Percentiles rank a stretch among this genome's conserved stretches.
Evolutionary conservation across 1,284 basidiomycete genomes (phyloP).

Genomic region (Grifola frondosa): DNA sequence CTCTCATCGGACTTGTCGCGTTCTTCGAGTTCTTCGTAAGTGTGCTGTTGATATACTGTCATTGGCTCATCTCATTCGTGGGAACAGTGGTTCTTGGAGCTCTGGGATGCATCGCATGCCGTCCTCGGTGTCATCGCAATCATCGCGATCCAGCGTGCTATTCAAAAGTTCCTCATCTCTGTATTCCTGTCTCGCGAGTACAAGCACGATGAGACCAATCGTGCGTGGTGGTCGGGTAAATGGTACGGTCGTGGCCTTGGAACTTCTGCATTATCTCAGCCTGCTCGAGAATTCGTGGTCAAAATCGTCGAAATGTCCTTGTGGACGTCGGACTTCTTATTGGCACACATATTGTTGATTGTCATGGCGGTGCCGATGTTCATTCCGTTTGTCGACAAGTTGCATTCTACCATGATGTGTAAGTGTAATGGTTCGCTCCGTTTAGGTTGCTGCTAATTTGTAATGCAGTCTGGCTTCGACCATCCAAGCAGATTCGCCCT

Average conservation of each 20-base stretch:
- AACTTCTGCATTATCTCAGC: slow-evolving; percentile 86
- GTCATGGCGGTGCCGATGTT: slow-evolving; percentile 82
- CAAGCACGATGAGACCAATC: slow-evolving; percentile 96
- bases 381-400: slow-evolving; percentile 83
- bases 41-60: slow-evolving; percentile 25
- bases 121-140: slow-evolving; percentile 87
- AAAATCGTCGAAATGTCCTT: slow-evolving; percentile 96
- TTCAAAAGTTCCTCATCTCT: slow-evolving; percentile 92
- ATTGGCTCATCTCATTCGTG: slow-evolving; percentile 14
- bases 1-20: slow-evolving; percentile 77
- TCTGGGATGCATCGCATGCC: slow-evolving; percentile 94
- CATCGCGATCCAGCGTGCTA: slow-evolving; percentile 84
- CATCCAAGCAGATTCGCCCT: slow-evolving; percentile 91
- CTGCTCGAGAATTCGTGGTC: slow-evolving; percentile 93
- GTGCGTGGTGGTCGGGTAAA: slow-evolving; percentile 98
- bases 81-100: slow-evolving; percentile 89
- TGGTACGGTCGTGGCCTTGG: slow-evolving; percentile 95
- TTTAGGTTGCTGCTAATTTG: slow-evolving; percentile 8
- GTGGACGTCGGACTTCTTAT: slow-evolving; percentile 89
- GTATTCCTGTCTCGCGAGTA: slow-evolving; percentile 93
- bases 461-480: slow-evolving; percentile 77
- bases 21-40: slow-evolving; percentile 95
- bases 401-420: slow-evolving; percentile 92
- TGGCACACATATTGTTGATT: slow-evolving; percentile 81
- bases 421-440: slow-evolving; percentile 36